These are phyloP conservation scores for Knufia petricola DNA, from an alignment of 2,329 filamentous ascomycete species.

Conservation along the genomic window DNA sequence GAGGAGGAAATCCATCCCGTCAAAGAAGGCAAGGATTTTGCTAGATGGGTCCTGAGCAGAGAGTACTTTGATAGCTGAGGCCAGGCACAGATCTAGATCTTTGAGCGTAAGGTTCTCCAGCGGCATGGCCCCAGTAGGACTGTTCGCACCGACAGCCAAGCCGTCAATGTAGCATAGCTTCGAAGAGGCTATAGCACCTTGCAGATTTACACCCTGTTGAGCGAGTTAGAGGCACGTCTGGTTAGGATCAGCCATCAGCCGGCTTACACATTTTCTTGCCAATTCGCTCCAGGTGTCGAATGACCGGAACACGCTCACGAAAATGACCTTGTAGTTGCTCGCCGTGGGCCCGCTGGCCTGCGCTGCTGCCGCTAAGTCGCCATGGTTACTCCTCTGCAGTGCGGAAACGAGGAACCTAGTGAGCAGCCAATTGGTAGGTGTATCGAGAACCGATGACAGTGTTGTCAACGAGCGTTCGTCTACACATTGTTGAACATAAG, in stretches of 20 bases:
- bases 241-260: neutral
- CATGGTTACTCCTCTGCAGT: conserved; percentile 26
- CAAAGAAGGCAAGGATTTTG: conserved; percentile 15
- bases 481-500: conserved; percentile 29
- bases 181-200: conserved; percentile 41
- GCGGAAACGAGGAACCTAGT: conserved; percentile 33
- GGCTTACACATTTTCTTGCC: conserved; percentile 51
- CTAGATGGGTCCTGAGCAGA: conserved; percentile 3
- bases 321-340: conserved; percentile 45
- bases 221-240: neutral
- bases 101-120: conserved; percentile 14
- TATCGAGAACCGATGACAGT: conserved; percentile 36
- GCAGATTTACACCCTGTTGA: conserved; percentile 23
- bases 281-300: conserved; percentile 68
- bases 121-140: conserved; percentile 3
- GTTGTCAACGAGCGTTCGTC: conserved; percentile 32
- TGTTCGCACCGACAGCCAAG: conserved; percentile 29
- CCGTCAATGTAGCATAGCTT: conserved; percentile 69
- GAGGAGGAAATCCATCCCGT: conserved; percentile 21
- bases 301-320: conserved; percentile 77
- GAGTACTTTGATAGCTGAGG: neutral
- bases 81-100: conserved; percentile 7
- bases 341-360: neutral
- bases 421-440: conserved; percentile 47
- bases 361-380: neutral